Evolutionary conservation across 2,329 filamentous ascomycete species (phyloP).

Genomic region (Colletotrichum sp.): DNA sequence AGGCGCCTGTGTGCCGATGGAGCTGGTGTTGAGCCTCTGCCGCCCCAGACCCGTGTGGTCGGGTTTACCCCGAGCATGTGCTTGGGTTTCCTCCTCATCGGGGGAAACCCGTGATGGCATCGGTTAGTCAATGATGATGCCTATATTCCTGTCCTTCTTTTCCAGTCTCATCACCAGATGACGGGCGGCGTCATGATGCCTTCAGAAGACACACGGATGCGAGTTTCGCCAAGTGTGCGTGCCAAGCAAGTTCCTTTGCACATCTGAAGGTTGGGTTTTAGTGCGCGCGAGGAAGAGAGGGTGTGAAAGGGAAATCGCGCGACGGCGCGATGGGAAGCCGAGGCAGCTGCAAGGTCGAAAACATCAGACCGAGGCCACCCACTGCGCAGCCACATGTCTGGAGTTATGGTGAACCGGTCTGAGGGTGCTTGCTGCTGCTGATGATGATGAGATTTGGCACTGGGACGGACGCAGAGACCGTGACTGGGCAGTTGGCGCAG

Average conservation of each 20-base stretch:
- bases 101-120: background rate
- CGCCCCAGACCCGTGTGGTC: background rate
- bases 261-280: background rate
- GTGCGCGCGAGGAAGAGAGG: background rate
- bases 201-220: background rate
- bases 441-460: background rate
- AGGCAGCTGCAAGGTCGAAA: background rate
- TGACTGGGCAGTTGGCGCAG: background rate
- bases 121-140: background rate
- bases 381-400: background rate
- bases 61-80: background rate
- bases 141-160: background rate
- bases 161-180: background rate
- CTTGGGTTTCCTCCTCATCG: background rate
- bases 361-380: background rate
- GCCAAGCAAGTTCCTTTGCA: background rate
- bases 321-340: background rate
- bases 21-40: background rate
- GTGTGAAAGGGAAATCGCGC: background rate
- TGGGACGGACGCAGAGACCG: background rate
- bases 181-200: background rate
- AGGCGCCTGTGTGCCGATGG: background rate
- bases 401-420: background rate
- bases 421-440: background rate
- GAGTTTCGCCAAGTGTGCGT: background rate